Evolutionary conservation across 305 asterid species (phyloP).

Genomic region (Vinca major): DNA sequence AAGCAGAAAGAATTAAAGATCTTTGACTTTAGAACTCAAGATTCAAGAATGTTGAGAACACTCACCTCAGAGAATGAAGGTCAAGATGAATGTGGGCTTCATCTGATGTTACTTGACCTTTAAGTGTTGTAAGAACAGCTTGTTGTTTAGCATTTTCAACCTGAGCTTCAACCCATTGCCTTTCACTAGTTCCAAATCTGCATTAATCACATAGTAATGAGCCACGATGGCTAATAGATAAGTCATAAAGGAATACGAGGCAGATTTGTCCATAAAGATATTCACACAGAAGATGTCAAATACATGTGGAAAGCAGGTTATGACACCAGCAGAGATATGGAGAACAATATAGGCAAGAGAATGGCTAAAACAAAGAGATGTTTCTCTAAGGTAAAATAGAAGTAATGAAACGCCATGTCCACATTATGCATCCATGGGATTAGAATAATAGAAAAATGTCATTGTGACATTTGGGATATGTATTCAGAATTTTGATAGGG

Average conservation of each 20-base stretch:
- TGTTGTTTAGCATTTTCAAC: conserved; percentile 98
- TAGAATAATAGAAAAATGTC: background rate
- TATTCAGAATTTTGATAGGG: background rate
- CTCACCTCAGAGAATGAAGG: conserved; percentile 93
- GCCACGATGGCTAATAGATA: conserved; percentile 6
- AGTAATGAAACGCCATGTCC: background rate
- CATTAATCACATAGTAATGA: conserved; percentile 23
- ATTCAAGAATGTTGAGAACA: background rate
- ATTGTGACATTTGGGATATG: background rate
- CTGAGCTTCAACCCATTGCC: conserved; percentile 99
- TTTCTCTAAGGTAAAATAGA: too few relatives aligned
- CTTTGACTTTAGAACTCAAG: background rate
- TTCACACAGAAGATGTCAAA: background rate
- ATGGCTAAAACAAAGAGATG: background rate
- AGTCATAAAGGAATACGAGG: background rate
- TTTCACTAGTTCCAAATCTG: conserved; percentile 96
- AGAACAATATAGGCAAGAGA: background rate
- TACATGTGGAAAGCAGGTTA: background rate
- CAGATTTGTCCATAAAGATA: background rate
- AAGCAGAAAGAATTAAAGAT: background rate
- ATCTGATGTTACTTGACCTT: conserved; percentile 93
- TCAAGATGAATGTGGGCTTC: conserved; percentile 99
- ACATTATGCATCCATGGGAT: background rate
- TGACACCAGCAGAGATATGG: background rate
- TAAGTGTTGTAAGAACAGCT: conserved; percentile 74